These are phyloP conservation scores for Gossypium aridum DNA, from an alignment of 441 rosid species.

Conservation along the genomic window DNA sequence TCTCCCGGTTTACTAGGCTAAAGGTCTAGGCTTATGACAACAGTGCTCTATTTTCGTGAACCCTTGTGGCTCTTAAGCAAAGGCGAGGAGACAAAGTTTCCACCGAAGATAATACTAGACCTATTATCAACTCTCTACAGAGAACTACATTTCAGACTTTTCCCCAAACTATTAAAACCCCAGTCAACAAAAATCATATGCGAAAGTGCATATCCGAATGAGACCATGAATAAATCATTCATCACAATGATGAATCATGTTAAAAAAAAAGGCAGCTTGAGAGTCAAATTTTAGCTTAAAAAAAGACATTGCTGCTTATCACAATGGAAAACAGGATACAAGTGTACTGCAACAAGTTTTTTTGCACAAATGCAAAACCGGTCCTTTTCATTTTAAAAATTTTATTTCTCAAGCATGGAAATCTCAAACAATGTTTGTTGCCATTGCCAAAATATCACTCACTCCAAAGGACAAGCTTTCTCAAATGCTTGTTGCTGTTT, in stretches of 20 bases:
- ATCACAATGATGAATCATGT: neutral
- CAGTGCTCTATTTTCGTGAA: too few relatives aligned
- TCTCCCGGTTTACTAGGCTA: too few relatives aligned
- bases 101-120: too few relatives aligned
- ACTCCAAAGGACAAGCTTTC: slow-evolving; percentile 70
- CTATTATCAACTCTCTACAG: too few relatives aligned
- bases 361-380: neutral
- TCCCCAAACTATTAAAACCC: too few relatives aligned
- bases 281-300: neutral
- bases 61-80: too few relatives aligned
- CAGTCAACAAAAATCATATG: too few relatives aligned
- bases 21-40: too few relatives aligned
- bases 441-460: neutral
- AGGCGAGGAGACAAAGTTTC: too few relatives aligned
- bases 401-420: neutral
- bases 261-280: neutral
- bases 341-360: neutral
- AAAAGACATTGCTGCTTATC: neutral
- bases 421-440: neutral
- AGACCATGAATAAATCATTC: neutral
- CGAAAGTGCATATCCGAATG: neutral
- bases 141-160: too few relatives aligned
- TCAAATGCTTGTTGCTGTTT: slow-evolving; percentile 91
- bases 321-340: neutral
- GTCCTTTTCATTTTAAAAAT: neutral